phyloP scores from a whole-genome alignment of 345 rosid genomes.

The Clausena lansium region DNA sequence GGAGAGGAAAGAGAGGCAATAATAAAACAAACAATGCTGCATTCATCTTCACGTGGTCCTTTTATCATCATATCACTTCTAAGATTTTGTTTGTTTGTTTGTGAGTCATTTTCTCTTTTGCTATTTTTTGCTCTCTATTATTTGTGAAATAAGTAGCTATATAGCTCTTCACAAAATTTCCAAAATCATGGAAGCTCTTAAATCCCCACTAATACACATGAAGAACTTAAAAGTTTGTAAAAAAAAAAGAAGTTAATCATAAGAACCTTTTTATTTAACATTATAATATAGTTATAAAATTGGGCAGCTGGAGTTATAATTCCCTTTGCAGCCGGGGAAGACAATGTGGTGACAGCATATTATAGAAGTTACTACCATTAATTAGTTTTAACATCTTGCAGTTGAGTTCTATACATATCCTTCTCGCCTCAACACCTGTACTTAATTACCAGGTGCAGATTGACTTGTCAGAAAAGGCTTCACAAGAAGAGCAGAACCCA shows the following conservation, averaged over 20 bases:
- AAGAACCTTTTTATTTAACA: neutral
- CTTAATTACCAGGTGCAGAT: neutral
- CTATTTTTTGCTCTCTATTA: neutral
- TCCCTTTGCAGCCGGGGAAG: neutral
- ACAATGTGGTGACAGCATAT: neutral
- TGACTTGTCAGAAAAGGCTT: constrained; percentile 21
- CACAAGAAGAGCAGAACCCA: neutral
- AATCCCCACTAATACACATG: no score
- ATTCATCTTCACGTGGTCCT: constrained; percentile 20
- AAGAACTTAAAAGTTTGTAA: no score
- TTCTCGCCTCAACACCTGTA: no score
- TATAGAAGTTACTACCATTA: neutral
- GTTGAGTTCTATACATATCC: neutral
- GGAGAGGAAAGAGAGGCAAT: constrained; percentile 6
- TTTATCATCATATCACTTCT: constrained; percentile 2
- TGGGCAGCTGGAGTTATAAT: neutral
- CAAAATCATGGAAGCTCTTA: neutral
- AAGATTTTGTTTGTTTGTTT: constrained; percentile 1
- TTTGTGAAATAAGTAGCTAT: neutral
- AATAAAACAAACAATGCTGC: constrained; percentile 15
- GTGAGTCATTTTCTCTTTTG: neutral
- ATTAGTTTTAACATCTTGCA: neutral
- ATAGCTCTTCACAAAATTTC: neutral
- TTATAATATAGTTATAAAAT: neutral
- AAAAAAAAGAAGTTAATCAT: no score